Percentiles rank a stretch among this genome's conserved stretches.
phyloP scores from a whole-genome alignment of 2,329 filamentous ascomycete species.

The Trichophyton mentagrophytes region DNA sequence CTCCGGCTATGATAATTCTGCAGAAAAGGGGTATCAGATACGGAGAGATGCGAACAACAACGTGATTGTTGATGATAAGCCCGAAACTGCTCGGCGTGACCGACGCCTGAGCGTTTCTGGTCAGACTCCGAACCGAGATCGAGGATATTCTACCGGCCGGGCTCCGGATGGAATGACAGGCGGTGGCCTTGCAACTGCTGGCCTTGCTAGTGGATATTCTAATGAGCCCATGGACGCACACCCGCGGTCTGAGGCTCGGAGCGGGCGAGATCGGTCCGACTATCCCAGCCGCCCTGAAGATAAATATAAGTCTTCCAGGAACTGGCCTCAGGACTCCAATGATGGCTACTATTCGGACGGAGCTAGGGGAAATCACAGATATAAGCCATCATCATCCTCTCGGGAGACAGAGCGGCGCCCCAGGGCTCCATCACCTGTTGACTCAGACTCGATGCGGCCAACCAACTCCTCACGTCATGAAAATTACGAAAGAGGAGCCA shows the following conservation, averaged over 20 bases:
- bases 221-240: conserved; percentile 16
- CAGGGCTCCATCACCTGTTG: neutral
- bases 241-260: conserved; percentile 10
- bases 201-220: conserved; percentile 24
- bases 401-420: neutral
- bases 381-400: neutral
- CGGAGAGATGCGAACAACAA: conserved; percentile 4
- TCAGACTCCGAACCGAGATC: neutral
- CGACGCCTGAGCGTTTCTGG: neutral
- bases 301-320: neutral
- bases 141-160: neutral
- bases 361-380: neutral
- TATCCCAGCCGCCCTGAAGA: conserved; percentile 2
- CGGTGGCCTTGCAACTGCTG: conserved; percentile 26
- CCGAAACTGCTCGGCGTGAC: neutral
- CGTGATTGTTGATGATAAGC: conserved; percentile 7
- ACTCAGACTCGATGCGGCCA: neutral
- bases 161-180: neutral
- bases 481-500: neutral
- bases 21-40: conserved; percentile 21
- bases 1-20: conserved; percentile 34
- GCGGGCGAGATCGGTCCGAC: conserved; percentile 17
- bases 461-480: neutral
- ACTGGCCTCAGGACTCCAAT: neutral
- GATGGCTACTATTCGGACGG: conserved; percentile 6